phyloP scores from a whole-genome alignment of 78 protist genomes.

The Dictyostelium purpureum region DNA sequence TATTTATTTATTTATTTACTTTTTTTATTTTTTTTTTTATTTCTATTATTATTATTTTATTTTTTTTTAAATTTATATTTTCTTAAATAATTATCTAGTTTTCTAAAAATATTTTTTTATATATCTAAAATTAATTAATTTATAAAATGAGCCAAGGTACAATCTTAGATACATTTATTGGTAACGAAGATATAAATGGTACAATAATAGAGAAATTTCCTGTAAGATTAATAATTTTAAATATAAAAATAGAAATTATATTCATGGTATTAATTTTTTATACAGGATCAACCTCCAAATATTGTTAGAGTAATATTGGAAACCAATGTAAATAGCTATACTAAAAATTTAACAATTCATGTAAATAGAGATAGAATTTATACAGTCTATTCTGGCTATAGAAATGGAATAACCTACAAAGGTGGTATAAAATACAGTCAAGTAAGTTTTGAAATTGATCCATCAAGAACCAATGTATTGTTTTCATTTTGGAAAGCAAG shows the following conservation, averaged over 20 bases:
- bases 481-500: slow-evolving; percentile 64
- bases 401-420: slow-evolving; percentile 17
- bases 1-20: slow-evolving; percentile 1
- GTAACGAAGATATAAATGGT: slow-evolving; percentile 69
- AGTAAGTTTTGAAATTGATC: slow-evolving; percentile 13
- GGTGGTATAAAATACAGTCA: slow-evolving; percentile 35
- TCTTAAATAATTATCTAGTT: not conserved
- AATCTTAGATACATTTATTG: slow-evolving; percentile 50
- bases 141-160: not conserved
- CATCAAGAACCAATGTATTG: slow-evolving; percentile 27
- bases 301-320: slow-evolving; percentile 48
- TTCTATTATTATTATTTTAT: not conserved
- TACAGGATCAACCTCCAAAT: slow-evolving; percentile 57
- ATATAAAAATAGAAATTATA: not conserved
- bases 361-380: not conserved
- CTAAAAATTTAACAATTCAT: slow-evolving; percentile 44
- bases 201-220: slow-evolving; percentile 44
- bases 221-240: not conserved
- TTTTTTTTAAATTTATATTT: not conserved
- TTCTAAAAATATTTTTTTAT: no score
- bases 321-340: slow-evolving; percentile 41
- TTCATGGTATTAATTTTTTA: not conserved
- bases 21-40: not conserved
- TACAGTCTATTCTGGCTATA: slow-evolving; percentile 59
- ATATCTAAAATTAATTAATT: not conserved